A percentile compares a stretch with the other conserved stretches of the same genome.
Evolutionary conservation across 768 basidiomycete species (phyloP).

Genomic region (Cystofilobasidium ferigula): DNA sequence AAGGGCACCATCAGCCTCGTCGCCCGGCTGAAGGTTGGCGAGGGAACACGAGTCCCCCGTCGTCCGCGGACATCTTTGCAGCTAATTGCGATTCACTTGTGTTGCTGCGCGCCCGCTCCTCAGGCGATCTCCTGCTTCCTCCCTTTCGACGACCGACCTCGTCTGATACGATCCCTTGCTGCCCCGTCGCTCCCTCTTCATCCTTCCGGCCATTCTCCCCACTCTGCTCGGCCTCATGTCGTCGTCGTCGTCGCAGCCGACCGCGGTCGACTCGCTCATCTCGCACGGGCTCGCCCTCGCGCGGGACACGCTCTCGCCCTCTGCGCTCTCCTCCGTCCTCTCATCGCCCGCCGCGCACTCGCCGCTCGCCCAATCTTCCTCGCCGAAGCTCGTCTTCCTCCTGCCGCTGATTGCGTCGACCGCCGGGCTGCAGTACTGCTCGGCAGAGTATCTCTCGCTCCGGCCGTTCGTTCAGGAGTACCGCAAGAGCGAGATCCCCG

Average conservation of each 20-base stretch:
- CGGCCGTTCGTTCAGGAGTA: conserved; percentile 2
- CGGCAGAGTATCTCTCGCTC: neutral
- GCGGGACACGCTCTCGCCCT: neutral
- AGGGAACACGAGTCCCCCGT: too few relatives aligned
- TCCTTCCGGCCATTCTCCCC: neutral
- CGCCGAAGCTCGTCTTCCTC: neutral
- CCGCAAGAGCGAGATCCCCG: neutral
- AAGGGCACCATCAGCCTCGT: too few relatives aligned
- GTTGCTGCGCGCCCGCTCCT: too few relatives aligned
- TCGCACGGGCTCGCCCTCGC: neutral
- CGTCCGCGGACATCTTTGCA: too few relatives aligned
- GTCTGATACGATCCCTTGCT: too few relatives aligned
- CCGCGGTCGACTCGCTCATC: conserved; percentile 6
- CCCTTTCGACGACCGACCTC: too few relatives aligned
- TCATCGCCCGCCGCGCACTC: neutral
- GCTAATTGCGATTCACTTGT: too few relatives aligned
- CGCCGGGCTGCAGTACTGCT: neutral
- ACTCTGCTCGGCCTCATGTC: neutral
- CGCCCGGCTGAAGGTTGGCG: too few relatives aligned
- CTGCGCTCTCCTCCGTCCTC: neutral
- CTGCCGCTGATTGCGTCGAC: neutral
- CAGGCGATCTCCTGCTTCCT: too few relatives aligned
- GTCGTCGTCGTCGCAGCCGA: neutral
- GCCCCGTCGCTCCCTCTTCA: neutral
- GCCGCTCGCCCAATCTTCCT: neutral